These are phyloP conservation scores for Aspergillus taichungensis DNA, from an alignment of 495 filamentous ascomycete genomes.

Conservation along the genomic window DNA sequence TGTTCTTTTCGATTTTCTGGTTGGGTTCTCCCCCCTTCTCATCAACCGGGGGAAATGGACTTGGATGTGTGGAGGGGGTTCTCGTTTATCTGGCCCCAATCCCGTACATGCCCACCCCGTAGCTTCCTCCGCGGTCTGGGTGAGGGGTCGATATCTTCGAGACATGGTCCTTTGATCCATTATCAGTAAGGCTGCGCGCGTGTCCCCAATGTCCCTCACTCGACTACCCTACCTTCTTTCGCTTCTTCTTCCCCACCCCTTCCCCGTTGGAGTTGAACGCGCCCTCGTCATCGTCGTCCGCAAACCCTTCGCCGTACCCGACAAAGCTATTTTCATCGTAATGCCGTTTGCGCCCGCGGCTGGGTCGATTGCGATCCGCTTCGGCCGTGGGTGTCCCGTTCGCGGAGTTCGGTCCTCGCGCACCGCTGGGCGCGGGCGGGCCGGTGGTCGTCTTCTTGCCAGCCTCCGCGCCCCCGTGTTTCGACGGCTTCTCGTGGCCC, in stretches of 20 bases:
- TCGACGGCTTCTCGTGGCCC: conserved; percentile 47
- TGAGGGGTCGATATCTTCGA: conserved; percentile 36
- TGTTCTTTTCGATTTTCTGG: conserved; percentile 1
- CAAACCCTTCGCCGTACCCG: conserved; percentile 59
- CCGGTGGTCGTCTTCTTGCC: conserved; percentile 31
- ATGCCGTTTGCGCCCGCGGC: conserved; percentile 55
- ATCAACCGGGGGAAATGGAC: too few relatives aligned
- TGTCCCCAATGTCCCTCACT: neutral
- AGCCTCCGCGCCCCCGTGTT: conserved; percentile 22
- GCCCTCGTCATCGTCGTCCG: conserved; percentile 50
- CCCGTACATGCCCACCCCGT: conserved; percentile 41
- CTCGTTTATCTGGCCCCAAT: conserved; percentile 35
- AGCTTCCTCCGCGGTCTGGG: conserved; percentile 37
- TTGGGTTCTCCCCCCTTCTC: too few relatives aligned
- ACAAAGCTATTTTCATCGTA: conserved; percentile 62
- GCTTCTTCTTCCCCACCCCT: conserved; percentile 38
- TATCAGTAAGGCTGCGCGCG: conserved; percentile 5
- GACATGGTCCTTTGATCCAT: conserved; percentile 30
- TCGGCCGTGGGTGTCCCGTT: conserved; percentile 30
- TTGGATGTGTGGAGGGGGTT: too few relatives aligned
- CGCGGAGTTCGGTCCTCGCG: conserved; percentile 18
- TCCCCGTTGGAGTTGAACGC: conserved; percentile 39
- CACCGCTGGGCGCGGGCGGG: conserved; percentile 22
- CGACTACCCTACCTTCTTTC: conserved; percentile 40
- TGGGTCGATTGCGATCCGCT: conserved; percentile 40